A percentile compares a stretch with the other conserved stretches of the same genome.
Evolutionary conservation across 345 rosid species (phyloP).

Genomic region (Euphorbia pulcherrima): DNA sequence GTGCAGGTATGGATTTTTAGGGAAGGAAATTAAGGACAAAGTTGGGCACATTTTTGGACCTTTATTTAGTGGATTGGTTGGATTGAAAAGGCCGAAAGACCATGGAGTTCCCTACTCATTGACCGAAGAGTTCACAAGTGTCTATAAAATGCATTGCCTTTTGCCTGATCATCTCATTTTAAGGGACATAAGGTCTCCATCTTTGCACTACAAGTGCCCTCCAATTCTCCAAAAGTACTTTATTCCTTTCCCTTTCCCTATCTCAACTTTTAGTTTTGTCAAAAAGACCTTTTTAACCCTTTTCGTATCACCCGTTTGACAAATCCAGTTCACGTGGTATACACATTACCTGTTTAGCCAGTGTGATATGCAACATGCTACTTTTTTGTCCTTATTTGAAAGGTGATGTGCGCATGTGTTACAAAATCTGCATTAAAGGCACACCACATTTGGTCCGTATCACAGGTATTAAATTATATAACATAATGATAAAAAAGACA

Average conservation of each 20-base stretch:
- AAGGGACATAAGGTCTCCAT: conserved; percentile 42
- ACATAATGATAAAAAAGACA: no score
- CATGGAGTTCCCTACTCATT: conserved; percentile 76
- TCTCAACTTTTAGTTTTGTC: no score
- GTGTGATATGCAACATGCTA: no score
- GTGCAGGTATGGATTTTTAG: conserved; percentile 55
- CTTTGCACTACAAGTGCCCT: conserved; percentile 39
- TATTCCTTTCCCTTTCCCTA: conserved; percentile 28
- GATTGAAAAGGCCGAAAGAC: conserved; percentile 62
- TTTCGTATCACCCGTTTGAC: no score
- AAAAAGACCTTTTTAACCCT: no score
- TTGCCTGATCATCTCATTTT: conserved; percentile 55
- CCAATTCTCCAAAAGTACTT: conserved; percentile 44
- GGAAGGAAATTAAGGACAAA: conserved; percentile 61
- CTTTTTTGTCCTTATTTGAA: no score
- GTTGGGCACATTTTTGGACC: conserved; percentile 57
- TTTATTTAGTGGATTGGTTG: conserved; percentile 61
- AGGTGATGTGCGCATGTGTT: no score
- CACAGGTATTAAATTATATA: no score
- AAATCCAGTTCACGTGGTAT: no score
- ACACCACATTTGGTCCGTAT: no score
- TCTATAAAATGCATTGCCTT: conserved; percentile 69
- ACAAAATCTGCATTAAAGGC: no score
- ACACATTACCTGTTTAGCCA: no score
- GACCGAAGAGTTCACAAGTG: conserved; percentile 68